Evolutionary conservation across 495 filamentous ascomycete species (phyloP).

Genomic region (Xylaria curta): DNA sequence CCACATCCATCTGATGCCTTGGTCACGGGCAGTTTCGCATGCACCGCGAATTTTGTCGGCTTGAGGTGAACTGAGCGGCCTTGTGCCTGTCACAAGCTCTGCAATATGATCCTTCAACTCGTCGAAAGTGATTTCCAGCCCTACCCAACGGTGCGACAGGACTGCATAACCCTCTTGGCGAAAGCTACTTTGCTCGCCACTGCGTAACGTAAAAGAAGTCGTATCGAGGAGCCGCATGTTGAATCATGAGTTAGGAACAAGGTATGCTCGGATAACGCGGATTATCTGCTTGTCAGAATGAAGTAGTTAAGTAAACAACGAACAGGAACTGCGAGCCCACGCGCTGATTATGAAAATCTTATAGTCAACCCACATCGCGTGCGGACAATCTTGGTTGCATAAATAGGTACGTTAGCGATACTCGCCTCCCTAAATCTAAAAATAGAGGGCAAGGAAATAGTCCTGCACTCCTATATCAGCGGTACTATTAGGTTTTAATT

Average conservation of each 20-base stretch:
- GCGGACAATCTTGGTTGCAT: not conserved
- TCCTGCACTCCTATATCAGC: too few relatives aligned
- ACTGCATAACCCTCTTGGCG: constrained; percentile 41
- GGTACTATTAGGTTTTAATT: too few relatives aligned
- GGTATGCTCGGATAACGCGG: not conserved
- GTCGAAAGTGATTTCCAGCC: constrained; percentile 40
- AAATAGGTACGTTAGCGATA: not conserved
- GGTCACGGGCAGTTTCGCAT: constrained; percentile 29
- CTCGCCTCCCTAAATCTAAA: not conserved
- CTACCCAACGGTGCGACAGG: constrained; percentile 48
- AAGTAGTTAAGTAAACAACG: not conserved
- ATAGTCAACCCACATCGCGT: not conserved
- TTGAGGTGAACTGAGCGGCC: constrained; percentile 5
- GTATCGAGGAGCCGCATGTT: constrained; percentile 36
- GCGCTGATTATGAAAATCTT: not conserved
- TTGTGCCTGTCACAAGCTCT: constrained; percentile 26
- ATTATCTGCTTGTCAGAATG: not conserved
- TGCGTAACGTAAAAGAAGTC: constrained; percentile 23
- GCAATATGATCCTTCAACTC: constrained; percentile 29
- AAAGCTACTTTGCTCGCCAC: constrained; percentile 24
- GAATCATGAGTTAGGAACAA: not conserved
- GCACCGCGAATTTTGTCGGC: constrained; percentile 33
- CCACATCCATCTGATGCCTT: constrained; percentile 35
- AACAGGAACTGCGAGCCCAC: not conserved
- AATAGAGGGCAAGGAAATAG: too few relatives aligned